Percentiles rank a stretch among this genome's conserved stretches.
Conservation (phyloP, 208 protist genomes). For the Crithidia brevicula region DNA sequence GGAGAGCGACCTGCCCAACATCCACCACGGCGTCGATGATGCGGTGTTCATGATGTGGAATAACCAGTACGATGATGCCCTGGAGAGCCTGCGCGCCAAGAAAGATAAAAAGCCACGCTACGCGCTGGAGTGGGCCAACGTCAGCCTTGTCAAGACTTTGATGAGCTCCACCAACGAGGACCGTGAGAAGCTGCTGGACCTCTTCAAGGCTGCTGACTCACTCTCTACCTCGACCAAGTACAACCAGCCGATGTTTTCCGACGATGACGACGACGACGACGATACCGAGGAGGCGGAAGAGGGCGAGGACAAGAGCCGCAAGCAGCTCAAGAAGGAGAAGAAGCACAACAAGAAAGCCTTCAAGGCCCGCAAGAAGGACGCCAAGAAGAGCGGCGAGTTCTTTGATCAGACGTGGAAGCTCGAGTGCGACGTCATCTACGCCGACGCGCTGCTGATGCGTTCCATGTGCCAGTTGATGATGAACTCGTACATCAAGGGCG, state of each 20-base stretch:
- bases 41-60: slow-evolving; percentile 85
- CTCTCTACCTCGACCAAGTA: slow-evolving; percentile 79
- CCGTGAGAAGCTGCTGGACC: slow-evolving; percentile 63
- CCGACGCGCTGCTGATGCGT: slow-evolving; percentile 82
- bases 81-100: slow-evolving; percentile 50
- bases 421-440: slow-evolving; percentile 93
- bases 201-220: slow-evolving; percentile 82
- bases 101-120: slow-evolving; percentile 85
- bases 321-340: slow-evolving; percentile 24
- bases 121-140: slow-evolving; percentile 83
- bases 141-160: slow-evolving; percentile 74
- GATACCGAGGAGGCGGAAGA: slow-evolving; percentile 18
- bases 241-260: slow-evolving; percentile 66
- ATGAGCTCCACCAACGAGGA: slow-evolving; percentile 87
- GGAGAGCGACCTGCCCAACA: slow-evolving; percentile 29
- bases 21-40: slow-evolving; percentile 55
- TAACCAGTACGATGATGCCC: slow-evolving; percentile 78
- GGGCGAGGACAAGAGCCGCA: slow-evolving; percentile 16
- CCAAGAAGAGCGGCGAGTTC: slow-evolving; percentile 46
- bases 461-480: slow-evolving; percentile 89
- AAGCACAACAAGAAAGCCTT: slow-evolving; percentile 72
- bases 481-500: slow-evolving; percentile 92
- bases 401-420: slow-evolving; percentile 86
- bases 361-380: slow-evolving; percentile 56
- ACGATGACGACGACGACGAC: slow-evolving; percentile 44